Evolutionary conservation across 2,329 filamentous ascomycete species (phyloP).

Genomic region (Triangularia setosa): DNA sequence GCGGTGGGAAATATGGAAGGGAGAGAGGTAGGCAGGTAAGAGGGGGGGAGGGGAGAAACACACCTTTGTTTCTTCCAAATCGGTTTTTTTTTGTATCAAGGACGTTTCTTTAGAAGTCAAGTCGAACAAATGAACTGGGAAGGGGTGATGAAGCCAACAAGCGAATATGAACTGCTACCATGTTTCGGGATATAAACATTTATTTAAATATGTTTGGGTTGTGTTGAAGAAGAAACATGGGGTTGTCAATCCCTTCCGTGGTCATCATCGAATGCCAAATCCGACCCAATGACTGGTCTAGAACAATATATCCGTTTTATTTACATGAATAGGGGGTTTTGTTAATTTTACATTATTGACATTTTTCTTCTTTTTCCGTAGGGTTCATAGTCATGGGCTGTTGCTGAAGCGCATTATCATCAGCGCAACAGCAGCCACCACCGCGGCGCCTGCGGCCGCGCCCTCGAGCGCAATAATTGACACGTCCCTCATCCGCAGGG

Average conservation of each 20-base stretch:
- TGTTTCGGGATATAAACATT: too few species aligned
- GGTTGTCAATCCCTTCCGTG: not conserved
- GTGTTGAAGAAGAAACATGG: not conserved
- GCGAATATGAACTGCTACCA: too few species aligned
- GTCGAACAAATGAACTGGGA: not conserved
- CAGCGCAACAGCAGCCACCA: constrained; percentile 53
- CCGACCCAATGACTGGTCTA: not conserved
- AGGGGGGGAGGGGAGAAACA: not conserved
- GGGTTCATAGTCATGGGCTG: constrained; percentile 13
- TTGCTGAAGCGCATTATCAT: constrained; percentile 42
- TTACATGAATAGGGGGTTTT: not conserved
- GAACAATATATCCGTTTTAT: not conserved
- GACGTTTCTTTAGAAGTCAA: not conserved
- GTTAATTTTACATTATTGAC: not conserved
- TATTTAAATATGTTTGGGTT: not conserved
- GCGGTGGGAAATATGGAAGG: not conserved
- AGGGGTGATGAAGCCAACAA: not conserved
- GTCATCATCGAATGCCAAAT: not conserved
- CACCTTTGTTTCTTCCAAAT: not conserved
- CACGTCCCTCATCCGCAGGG: constrained; percentile 64
- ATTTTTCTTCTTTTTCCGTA: not conserved
- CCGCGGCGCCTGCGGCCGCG: constrained; percentile 59
- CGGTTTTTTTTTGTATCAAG: not conserved
- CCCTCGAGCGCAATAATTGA: constrained; percentile 68
- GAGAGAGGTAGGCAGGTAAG: too few species aligned